Evolutionary conservation across 495 filamentous ascomycete genomes (phyloP), one percentile per base, ranked within the genome.

Genomic region (Astrothelium subdiscretum): DNA sequence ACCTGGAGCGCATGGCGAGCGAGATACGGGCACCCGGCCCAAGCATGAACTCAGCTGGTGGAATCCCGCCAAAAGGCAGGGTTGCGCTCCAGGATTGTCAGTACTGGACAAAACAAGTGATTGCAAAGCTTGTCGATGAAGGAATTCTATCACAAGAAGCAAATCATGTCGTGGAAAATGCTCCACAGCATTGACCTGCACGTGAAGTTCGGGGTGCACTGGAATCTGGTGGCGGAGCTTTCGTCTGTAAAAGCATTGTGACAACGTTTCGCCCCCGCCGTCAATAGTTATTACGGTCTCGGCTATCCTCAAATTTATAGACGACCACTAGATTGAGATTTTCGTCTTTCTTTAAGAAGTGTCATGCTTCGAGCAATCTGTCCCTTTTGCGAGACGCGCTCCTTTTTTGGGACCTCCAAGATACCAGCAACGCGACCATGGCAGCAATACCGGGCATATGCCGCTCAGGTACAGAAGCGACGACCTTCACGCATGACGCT

Each of bases 401-500:
- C 69, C 1, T 42, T 70, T 22, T 58, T 60, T 57, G 42, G 8
- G 18, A 3, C 27, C 51, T 11, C 35, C 32, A 20, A 13, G 26
- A 20, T 64, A 59, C 32, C 62, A 63, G 65, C 43, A 63, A 67
- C 65, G 59, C 65, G 62, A 43, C 57, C 65, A 11, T 67, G 73
- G 20, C 48, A 20, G 6, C 48, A 54, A 27, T 29, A 2, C 22
- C 26, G n/a, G 24, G 24, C 48, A 8, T 44, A 44, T 15, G 70
- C 69, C 32, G 63, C 65, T 11, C 70, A 73, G 61, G 62, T 70
- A 22, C 68, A 74, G 51, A 77, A 72, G 68, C 69, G 71, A 57
- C 72, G 75, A 43, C 87, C 87, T 5, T 83, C 89, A 57, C 86
- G 91, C 65, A 90, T 92, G 85, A 77, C 83, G 0, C 81, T 96